Base-by-base conservation (phyloP, 257 asterid genomes). In the Solanum dulcamara region DNA sequence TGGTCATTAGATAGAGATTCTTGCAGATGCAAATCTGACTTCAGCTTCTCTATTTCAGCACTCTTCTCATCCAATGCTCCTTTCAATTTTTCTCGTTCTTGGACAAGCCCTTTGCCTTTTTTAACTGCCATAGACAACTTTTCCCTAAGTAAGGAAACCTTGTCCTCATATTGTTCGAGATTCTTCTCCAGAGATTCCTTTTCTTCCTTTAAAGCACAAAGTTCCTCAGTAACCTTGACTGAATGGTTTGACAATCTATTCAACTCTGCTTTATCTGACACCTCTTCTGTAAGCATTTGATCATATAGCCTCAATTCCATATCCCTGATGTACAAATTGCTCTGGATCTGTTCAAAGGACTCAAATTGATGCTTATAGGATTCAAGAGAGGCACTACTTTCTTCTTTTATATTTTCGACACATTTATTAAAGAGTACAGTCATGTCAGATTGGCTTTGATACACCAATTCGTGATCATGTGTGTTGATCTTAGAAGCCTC, bases 51-150 rank as follows among this genome's bases (percentile, higher is more conserved):
- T 55, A 94, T 92, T 91, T 94, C 98, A 81, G 87, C 17, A 77
- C 86, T 92, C 91, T 92, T 97, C 85, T 91, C 98, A 83, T 86
- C 94, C 87, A 93, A 84, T 30, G 89, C 85, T 88, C 92, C 90
- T 92, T 88, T 95, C 92, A 97, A 79, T 71, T 90, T 97, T 87
- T 97, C 99, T 85, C 97, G 89, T 67, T 97, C 99, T 88, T 95
- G 98, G 87, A 94, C 93, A 64, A 97, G 97, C 79, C 98, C 98
- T 89, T 97, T 97, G 62, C 99, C 99, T 80, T 97, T 97, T 87
- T 97, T 97, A 62, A 95, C 96, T 67, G 99, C 99, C 97, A 92
- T 91, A 40, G 99, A 91, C 84, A 97, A 89, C 90, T 97, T 97
- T 17, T 95, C 99, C 88, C 93, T 93, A 87, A 97, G 84, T 84